Percentiles rank a stretch among this genome's conserved stretches.
phyloP scores from a whole-genome alignment of 352 stramenopile genomes.

The Globisporangium heterothallicum region DNA sequence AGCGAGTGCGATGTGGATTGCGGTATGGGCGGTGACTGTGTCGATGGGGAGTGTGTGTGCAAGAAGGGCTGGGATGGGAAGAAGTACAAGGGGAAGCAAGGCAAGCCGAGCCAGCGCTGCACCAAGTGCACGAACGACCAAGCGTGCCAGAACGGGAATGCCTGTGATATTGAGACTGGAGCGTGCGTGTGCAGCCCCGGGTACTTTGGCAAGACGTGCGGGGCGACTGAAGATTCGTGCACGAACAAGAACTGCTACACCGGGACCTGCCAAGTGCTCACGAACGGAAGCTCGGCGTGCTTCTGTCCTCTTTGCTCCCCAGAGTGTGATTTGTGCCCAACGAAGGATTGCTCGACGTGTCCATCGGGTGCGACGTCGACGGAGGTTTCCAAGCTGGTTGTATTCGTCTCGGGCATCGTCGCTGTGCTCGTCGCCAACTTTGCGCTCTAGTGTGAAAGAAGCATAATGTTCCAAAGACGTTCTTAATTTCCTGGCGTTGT shows the following conservation, averaged over 20 bases:
- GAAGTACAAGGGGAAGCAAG: constrained; percentile 21
- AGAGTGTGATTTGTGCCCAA: constrained; percentile 12
- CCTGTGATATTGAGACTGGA: constrained; percentile 20
- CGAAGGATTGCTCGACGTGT: constrained; percentile 20
- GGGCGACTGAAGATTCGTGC: constrained; percentile 29
- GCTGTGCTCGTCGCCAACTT: constrained; percentile 11
- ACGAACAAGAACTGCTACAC: constrained; percentile 21
- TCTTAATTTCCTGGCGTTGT: not conserved
- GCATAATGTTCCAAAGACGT: not conserved
- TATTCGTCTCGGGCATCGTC: constrained; percentile 11
- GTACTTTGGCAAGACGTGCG: constrained; percentile 27
- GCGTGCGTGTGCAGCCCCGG: constrained; percentile 23
- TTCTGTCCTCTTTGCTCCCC: constrained; percentile 19
- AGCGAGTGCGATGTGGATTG: constrained; percentile 34
- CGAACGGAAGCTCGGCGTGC: constrained; percentile 18
- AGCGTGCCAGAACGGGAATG: constrained; percentile 28
- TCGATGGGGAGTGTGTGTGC: constrained; percentile 25
- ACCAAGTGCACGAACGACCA: constrained; percentile 32
- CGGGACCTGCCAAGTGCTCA: constrained; percentile 15
- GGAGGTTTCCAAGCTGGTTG: constrained; percentile 12
- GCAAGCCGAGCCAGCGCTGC: constrained; percentile 23
- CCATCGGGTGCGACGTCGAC: constrained; percentile 9
- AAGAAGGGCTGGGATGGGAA: constrained; percentile 32
- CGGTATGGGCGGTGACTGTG: constrained; percentile 27
- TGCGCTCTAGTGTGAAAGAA: constrained; percentile 7